Evolutionary conservation across 2,329 filamentous ascomycete genomes (phyloP).

Genomic region (Neonectria hederae): DNA sequence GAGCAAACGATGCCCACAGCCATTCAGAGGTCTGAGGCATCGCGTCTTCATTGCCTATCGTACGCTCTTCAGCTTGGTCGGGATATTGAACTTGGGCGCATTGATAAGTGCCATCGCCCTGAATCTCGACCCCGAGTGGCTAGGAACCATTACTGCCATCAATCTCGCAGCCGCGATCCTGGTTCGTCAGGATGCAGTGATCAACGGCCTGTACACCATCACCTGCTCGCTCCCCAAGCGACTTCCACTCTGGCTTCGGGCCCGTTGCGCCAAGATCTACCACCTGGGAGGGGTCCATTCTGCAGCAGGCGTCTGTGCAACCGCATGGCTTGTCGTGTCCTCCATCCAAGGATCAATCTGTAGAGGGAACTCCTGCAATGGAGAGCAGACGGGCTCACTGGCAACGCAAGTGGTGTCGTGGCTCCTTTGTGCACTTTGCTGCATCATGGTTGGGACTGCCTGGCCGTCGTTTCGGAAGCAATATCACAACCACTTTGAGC

Average conservation of each 20-base stretch:
- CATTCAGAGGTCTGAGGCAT: constrained; percentile 52
- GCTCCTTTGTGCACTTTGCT: constrained; percentile 65
- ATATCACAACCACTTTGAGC: constrained; percentile 75
- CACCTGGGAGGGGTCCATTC: constrained; percentile 63
- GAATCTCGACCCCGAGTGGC: constrained; percentile 47
- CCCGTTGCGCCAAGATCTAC: constrained; percentile 60
- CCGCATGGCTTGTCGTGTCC: constrained; percentile 59
- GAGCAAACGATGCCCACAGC: constrained; percentile 52
- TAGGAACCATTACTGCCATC: constrained; percentile 55
- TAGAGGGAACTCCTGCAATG: constrained; percentile 44
- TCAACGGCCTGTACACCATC: constrained; percentile 61
- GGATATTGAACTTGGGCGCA: constrained; percentile 60
- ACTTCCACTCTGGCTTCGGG: constrained; percentile 59
- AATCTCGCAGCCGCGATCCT: constrained; percentile 62
- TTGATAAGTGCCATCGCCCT: constrained; percentile 54
- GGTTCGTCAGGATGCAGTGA: constrained; percentile 62
- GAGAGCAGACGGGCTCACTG: constrained; percentile 50
- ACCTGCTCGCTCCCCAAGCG: constrained; percentile 56
- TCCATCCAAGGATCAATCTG: constrained; percentile 50
- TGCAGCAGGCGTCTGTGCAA: constrained; percentile 59
- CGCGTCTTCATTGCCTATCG: constrained; percentile 64
- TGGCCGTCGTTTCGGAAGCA: constrained; percentile 70
- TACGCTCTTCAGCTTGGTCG: constrained; percentile 63
- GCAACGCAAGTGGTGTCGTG: constrained; percentile 61
- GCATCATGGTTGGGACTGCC: constrained; percentile 69